phyloP scores from a whole-genome alignment of 495 filamentous ascomycete species.

The Aspergillus asperescens region DNA sequence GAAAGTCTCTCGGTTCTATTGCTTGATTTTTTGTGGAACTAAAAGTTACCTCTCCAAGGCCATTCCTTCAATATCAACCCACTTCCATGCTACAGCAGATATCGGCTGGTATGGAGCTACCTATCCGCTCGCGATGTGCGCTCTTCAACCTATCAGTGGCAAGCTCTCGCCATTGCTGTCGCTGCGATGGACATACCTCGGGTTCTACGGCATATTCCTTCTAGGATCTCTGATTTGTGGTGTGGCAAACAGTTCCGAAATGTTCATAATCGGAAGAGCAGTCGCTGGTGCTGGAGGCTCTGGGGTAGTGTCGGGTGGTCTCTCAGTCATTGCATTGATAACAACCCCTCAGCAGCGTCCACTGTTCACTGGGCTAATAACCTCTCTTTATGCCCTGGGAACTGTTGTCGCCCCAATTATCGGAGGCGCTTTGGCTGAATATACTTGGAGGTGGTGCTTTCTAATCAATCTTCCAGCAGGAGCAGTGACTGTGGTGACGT shows the following conservation, averaged over 20 bases:
- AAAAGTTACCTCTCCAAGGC: too few relatives aligned
- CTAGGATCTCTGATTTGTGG: too few relatives aligned
- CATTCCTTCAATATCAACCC: too few relatives aligned
- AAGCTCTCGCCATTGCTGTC: too few relatives aligned
- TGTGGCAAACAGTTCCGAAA: conserved; percentile 61
- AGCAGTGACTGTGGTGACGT: conserved; percentile 42
- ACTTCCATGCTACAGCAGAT: too few relatives aligned
- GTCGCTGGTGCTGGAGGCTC: conserved; percentile 63
- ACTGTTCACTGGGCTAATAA: conserved; percentile 8
- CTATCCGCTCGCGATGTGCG: too few relatives aligned
- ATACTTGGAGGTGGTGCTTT: conserved; percentile 74
- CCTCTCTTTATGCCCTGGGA: conserved; percentile 15
- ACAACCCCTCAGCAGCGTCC: conserved; percentile 8
- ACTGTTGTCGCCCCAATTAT: conserved; percentile 50
- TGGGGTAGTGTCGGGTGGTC: conserved; percentile 26
- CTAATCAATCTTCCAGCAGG: conserved; percentile 60
- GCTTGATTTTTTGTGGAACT: too few relatives aligned
- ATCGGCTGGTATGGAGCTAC: too few relatives aligned
- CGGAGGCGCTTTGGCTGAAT: conserved; percentile 33
- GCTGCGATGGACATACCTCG: too few relatives aligned
- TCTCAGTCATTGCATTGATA: conserved; percentile 18
- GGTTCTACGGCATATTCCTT: too few relatives aligned
- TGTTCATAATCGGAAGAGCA: conserved; percentile 73
- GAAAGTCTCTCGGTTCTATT: too few relatives aligned
- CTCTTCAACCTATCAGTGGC: too few relatives aligned